These are phyloP conservation scores for Kingdonia uniflora DNA, from an alignment of 164 flowering plant genomes.

Conservation along the genomic window DNA sequence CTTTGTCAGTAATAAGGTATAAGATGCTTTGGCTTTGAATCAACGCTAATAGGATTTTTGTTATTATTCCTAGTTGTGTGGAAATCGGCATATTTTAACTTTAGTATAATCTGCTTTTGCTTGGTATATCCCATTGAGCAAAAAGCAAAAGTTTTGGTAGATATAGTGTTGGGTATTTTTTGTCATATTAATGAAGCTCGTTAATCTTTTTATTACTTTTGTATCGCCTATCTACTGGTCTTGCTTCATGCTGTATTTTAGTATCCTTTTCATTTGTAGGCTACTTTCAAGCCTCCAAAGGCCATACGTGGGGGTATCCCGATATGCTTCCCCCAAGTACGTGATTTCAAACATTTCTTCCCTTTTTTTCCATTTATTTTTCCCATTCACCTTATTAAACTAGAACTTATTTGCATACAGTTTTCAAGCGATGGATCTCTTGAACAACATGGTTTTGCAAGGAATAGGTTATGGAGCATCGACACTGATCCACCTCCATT, in stretches of 20 bases:
- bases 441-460: slow-evolving; percentile 91
- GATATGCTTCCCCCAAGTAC: slow-evolving; percentile 92
- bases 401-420: slow-evolving; percentile 32
- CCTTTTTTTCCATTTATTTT: slow-evolving; percentile 4
- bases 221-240: too few species aligned
- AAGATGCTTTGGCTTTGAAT: not conserved
- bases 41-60: too few species aligned
- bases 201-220: too few species aligned
- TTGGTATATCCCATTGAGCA: too few species aligned
- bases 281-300: slow-evolving; percentile 84
- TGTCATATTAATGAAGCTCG: too few species aligned
- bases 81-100: too few species aligned
- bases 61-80: too few species aligned
- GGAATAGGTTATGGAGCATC: slow-evolving; percentile 77
- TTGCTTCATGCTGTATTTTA: too few species aligned
- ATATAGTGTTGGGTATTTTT: too few species aligned
- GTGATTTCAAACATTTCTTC: slow-evolving; percentile 9
- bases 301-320: slow-evolving; percentile 97
- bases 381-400: slow-evolving; percentile 3
- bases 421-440: slow-evolving; percentile 58
- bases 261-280: slow-evolving; percentile 21
- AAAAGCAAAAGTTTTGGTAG: too few species aligned
- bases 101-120: too few species aligned
- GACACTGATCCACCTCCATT: slow-evolving; percentile 78
- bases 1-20: slow-evolving; percentile 77